Evolutionary conservation across 768 basidiomycete genomes (phyloP).

Genomic region (Gloeopeniophorella convolvens): DNA sequence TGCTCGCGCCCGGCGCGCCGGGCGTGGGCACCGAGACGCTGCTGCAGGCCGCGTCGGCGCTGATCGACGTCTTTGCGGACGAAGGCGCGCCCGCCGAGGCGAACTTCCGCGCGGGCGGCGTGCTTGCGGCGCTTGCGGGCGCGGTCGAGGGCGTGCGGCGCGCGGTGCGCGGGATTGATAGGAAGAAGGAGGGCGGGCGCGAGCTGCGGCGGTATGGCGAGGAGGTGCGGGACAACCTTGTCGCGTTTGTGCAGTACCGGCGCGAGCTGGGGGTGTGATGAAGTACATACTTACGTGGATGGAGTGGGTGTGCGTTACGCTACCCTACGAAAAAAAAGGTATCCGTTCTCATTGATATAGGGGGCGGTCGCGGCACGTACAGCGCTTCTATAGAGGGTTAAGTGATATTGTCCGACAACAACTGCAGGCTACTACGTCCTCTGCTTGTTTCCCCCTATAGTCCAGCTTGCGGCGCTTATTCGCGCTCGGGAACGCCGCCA

Average conservation of each 20-base stretch:
- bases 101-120: slow-evolving; percentile 65
- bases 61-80: slow-evolving; percentile 93
- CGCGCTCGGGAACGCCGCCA: slow-evolving; percentile 6
- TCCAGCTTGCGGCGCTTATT: neutral
- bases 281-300: neutral
- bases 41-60: slow-evolving; percentile 71
- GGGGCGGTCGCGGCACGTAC: neutral
- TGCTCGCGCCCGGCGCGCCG: slow-evolving; percentile 39
- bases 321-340: neutral
- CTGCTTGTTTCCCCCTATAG: neutral
- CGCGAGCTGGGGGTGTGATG: slow-evolving; percentile 42
- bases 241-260: slow-evolving; percentile 72
- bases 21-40: slow-evolving; percentile 56
- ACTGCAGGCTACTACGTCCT: neutral
- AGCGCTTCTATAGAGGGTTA: neutral
- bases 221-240: slow-evolving; percentile 68
- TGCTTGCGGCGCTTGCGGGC: slow-evolving; percentile 47
- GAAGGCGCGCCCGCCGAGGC: slow-evolving; percentile 73
- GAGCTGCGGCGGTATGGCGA: slow-evolving; percentile 66
- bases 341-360: neutral
- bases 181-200: slow-evolving; percentile 56
- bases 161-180: slow-evolving; percentile 58
- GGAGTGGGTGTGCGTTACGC: too few relatives aligned
- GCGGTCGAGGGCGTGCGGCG: slow-evolving; percentile 58
- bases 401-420: neutral